Evolutionary conservation across 2,329 filamentous ascomycete species (phyloP).

Genomic region (Aspergillus puulaauensis): DNA sequence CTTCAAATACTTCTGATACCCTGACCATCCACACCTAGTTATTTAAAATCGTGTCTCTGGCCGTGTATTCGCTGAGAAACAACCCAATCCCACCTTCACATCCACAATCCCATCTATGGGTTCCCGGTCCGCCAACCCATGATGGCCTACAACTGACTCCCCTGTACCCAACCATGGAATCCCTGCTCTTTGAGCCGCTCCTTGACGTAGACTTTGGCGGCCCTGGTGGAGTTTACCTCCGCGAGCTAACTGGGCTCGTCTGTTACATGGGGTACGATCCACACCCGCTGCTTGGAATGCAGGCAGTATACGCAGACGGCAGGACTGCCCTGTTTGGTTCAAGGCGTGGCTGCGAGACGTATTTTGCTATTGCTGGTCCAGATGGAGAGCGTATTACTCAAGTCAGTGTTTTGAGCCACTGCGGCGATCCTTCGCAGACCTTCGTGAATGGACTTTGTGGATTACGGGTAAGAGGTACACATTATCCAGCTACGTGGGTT

Average conservation of each 20-base stretch:
- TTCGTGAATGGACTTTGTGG: not conserved
- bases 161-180: constrained; percentile 1
- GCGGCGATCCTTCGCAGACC: not conserved
- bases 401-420: not conserved
- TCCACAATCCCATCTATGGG: constrained; percentile 1
- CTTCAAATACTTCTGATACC: not conserved
- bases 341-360: not conserved
- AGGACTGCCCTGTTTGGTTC: constrained; percentile 8
- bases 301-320: constrained; percentile 3
- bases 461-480: not conserved
- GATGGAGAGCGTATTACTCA: not conserved
- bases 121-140: not conserved
- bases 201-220: constrained; percentile 14
- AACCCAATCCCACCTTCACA: not conserved
- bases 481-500: not conserved
- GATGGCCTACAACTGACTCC: not conserved
- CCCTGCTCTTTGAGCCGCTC: constrained; percentile 7
- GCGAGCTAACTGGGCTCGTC: constrained; percentile 3
- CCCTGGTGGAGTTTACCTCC: constrained; percentile 1
- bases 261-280: constrained; percentile 8
- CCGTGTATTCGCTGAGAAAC: not conserved
- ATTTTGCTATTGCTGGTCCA: constrained; percentile 4
- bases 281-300: constrained; percentile 10
- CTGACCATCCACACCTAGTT: not conserved
- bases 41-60: not conserved